Evolutionary conservation across 441 rosid genomes (phyloP), one percentile per base, ranked within the genome.

Genomic region (California macrophylla): DNA sequence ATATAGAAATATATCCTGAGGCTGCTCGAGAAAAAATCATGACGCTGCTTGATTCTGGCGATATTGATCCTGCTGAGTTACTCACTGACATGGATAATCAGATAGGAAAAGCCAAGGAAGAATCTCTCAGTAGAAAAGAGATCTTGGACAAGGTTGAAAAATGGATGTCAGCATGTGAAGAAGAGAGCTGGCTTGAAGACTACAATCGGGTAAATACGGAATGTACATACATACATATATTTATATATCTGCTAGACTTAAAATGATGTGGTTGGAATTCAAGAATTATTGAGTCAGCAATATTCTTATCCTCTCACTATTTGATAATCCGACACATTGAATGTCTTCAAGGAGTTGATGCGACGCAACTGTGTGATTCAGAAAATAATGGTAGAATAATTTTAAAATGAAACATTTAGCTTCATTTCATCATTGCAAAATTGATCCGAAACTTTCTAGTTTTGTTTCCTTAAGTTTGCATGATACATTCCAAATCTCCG

Each of bases 151-250:
- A 92, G 83, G 96, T 91, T 21, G 97, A 94, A 83, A 94, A 91
- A 80, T 94, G 98, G 98, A 94, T 94, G 98, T 91, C 88, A 10
- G 94, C 97, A 72, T 92, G 98, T 76, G 98, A 94, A 84, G 98
- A 91, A 84, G 98, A 94, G 86, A 90, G 97, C 73, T 94, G 96
- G 98, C 91, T 94, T 64, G 98, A 94, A 74, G 98, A 94, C 70
- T 94, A 94, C 79, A 94, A 86, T 72, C 85, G 96, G 88, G 98
- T 89, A 54, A 6, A 7, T 54, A 13, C 16, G 1, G 2, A 42
- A 38, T 38, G 1, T 38, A 38, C 45, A 36, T 42, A 12, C 0
- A 42, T 4, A 2, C 50, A 84, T 20, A 9, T 71, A 66, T 67
- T 3, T 60, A 56, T 25, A 60, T 68, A 2, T 38, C 25, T 21